A percentile compares a stretch with the other conserved stretches of the same genome.
Evolutionary conservation across 2,329 filamentous ascomycete genomes (phyloP).

Genomic region (Exophiala dermatitidis): DNA sequence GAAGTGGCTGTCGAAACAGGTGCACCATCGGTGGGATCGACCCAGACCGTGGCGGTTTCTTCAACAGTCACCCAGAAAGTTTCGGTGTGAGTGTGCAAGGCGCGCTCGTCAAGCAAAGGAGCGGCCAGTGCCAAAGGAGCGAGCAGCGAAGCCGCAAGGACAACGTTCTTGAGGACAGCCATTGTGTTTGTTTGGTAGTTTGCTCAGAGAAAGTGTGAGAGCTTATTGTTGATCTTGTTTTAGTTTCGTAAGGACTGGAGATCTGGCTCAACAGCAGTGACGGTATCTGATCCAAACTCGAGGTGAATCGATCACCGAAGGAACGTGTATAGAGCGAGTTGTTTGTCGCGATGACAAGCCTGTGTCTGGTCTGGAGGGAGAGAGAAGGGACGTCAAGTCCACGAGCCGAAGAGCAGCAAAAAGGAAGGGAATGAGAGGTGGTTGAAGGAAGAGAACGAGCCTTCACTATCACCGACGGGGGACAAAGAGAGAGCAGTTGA

Average conservation of each 20-base stretch:
- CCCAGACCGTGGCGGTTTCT: conserved; percentile 25
- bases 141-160: conserved; percentile 23
- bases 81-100: conserved; percentile 21
- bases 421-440: conserved; percentile 3
- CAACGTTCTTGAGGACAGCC: conserved; percentile 24
- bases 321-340: conserved; percentile 4
- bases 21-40: conserved; percentile 11
- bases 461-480: conserved; percentile 3
- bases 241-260: conserved; percentile 15
- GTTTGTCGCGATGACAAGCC: conserved; percentile 21
- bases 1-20: conserved; percentile 3
- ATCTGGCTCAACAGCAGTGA: conserved; percentile 22
- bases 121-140: conserved; percentile 19
- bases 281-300: conserved; percentile 1
- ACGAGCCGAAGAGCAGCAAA: not conserved
- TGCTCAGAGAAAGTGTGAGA: too few relatives aligned
- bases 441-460: conserved; percentile 11
- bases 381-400: conserved; percentile 17
- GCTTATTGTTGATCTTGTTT: not conserved
- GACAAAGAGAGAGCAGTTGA: conserved; percentile 13
- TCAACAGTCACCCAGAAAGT: conserved; percentile 23
- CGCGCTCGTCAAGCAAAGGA: conserved; percentile 15
- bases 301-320: conserved; percentile 9
- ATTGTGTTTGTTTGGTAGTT: conserved; percentile 11
- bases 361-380: conserved; percentile 8